Evolutionary conservation across 75 land plant species (phyloP), one percentile per base, ranked within the genome.

Genomic region (Sequoiadendron giganteum): DNA sequence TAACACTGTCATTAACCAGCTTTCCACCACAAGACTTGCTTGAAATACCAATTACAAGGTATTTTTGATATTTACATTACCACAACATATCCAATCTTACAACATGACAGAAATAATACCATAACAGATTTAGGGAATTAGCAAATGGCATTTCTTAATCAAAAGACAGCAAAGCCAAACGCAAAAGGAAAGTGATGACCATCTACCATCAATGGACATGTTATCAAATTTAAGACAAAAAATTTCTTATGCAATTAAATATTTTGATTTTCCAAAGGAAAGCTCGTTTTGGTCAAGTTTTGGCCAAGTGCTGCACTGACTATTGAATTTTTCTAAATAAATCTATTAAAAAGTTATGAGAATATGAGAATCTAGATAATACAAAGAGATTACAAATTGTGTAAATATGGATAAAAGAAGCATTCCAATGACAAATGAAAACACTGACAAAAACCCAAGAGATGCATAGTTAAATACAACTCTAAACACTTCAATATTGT

Each of bases 41-140:
- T 56, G 58, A 56, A 56, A 56, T 56, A 19, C 58, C 21, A 56
- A 56, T 3, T 3, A 54, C 13, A 1, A 54, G 58, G 18, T 56
- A 21, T 56, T 56, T 56, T 56, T 15, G 2, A 18, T 16, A 16
- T 56, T 56, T 56, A 16, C 19, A 56, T 2, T 18, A 11, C 58
- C 58, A 56, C 58, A 56, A 56, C 58, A 56, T 56, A 56, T 56
- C 58, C 4, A 56, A 16, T 56, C 16, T 56, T 3, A 56, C 16
- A 86, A 85, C 88, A 73, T 13, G 40, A 43, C 40, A 87, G 86
- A 40, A 21, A 52, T 49, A 76, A 56, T 0, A 65, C 85, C 91
- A 49, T 90, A 76, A 80, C 92, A 43, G 95, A 96, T 88, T 87
- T 95, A n/a, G 97, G 95, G 16, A 89, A 94, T 34, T 72, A 94